Evolutionary conservation across 2,329 filamentous ascomycete species (phyloP).

Genomic region (Ploettnerulaceae sp.): DNA sequence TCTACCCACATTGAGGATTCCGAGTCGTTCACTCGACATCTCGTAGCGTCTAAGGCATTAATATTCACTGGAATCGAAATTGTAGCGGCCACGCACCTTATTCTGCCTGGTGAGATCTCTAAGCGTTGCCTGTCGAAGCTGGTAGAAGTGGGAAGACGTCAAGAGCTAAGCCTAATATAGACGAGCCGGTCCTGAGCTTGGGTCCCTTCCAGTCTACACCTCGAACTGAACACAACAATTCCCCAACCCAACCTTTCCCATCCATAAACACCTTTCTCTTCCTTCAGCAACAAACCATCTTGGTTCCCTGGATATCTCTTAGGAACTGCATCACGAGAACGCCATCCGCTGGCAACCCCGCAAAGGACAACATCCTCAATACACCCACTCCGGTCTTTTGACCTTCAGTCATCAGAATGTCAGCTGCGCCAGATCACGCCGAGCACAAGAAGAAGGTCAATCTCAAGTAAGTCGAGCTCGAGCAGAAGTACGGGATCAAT

Average conservation of each 20-base stretch:
- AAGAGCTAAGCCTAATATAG: not conserved
- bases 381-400: constrained; percentile 7
- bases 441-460: constrained; percentile 80
- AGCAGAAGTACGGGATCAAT: constrained; percentile 7
- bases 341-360: constrained; percentile 10
- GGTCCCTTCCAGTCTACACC: not conserved
- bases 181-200: constrained; percentile 16
- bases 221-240: not conserved
- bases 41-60: not conserved
- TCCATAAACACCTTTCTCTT: constrained; percentile 12
- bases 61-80: not conserved
- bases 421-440: constrained; percentile 56
- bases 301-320: constrained; percentile 10
- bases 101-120: constrained; percentile 11
- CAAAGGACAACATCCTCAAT: constrained; percentile 5
- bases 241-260: constrained; percentile 13
- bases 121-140: constrained; percentile 1
- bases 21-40: not conserved
- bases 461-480: constrained; percentile 58
- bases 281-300: constrained; percentile 1
- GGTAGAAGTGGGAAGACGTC: not conserved
- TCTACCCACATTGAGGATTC: too few species aligned
- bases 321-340: not conserved
- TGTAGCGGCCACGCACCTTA: constrained; percentile 3
- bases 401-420: constrained; percentile 52